Evolutionary conservation across 441 rosid species (phyloP).

Genomic region (Biscutella laevigata): DNA sequence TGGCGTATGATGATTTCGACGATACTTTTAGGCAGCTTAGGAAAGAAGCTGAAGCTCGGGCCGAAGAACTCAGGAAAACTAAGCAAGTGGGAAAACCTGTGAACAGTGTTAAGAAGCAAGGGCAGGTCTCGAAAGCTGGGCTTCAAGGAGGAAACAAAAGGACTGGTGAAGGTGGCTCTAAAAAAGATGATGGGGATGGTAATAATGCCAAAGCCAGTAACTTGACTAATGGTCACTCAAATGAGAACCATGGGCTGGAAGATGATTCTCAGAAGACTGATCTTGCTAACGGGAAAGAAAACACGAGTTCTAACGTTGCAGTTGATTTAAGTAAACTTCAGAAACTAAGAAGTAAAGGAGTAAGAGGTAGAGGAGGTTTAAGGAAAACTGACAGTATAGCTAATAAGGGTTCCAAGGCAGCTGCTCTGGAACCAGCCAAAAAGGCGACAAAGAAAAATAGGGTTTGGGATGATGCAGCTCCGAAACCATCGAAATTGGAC

Average conservation of each 20-base stretch:
- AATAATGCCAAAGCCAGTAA: constrained; percentile 32
- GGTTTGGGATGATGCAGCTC: constrained; percentile 87
- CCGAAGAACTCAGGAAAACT: constrained; percentile 67
- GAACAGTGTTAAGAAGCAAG: constrained; percentile 51
- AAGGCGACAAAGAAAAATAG: constrained; percentile 73
- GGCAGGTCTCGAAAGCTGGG: constrained; percentile 47
- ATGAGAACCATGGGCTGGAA: constrained; percentile 31
- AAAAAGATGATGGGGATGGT: constrained; percentile 50
- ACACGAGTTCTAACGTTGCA: constrained; percentile 53
- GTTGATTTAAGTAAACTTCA: constrained; percentile 86
- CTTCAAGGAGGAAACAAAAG: constrained; percentile 53
- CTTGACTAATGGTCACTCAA: constrained; percentile 62
- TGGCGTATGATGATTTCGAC: constrained; percentile 53
- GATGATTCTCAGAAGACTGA: constrained; percentile 36
- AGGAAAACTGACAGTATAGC: constrained; percentile 69
- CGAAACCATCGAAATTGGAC: constrained; percentile 55
- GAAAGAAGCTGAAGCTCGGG: constrained; percentile 82
- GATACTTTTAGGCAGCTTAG: constrained; percentile 88
- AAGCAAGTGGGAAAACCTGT: constrained; percentile 49
- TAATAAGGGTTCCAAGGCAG: constrained; percentile 51
- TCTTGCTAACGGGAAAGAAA: constrained; percentile 70
- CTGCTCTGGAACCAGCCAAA: constrained; percentile 55
- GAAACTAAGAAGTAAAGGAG: constrained; percentile 52
- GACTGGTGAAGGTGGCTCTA: constrained; percentile 28
- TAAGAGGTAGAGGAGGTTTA: constrained; percentile 58